Base-by-base conservation (phyloP, 805 yeast species). In the Spathaspora sp. region DNA sequence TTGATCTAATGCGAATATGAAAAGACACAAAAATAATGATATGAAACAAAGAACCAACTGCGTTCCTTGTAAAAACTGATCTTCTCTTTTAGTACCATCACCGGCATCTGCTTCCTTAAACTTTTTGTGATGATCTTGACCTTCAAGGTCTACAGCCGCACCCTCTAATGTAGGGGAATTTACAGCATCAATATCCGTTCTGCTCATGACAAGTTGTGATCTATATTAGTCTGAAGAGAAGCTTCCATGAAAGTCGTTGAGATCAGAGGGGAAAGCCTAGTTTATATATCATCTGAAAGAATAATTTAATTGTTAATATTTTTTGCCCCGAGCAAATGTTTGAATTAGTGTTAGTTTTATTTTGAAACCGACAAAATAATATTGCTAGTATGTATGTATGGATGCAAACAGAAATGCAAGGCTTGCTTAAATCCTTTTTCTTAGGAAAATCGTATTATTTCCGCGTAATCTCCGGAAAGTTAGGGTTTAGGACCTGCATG, bases 11-110 rank as follows among this genome's bases (percentile, higher is more conserved):
- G 74, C 74, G 17, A 65, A 62, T 12, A 71, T 52, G 49, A 72
- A 70, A 53, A 71, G 48, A 55, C 68, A 66, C 45, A 67, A 50
- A 50, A 65, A 64, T 5, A 67, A 50, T 2, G 75, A 58, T 1
- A 60, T 8, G 18, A 70, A 53, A 52, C 75, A 66, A 10, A 64
- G 40, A 2, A 43, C 49, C 28, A 72, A 56, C 17, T 58, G 56
- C 26, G 49, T 10, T 0, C 76, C 77, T 43, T 60, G 52, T 49
- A 73, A 58, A 48, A 68, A 68, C 51, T 70, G 73, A 29, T 73
- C 76, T 49, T 68, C 68, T 55, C 73, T 62, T 44, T 55, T 61
- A 5, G 76, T 69, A 16, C 76, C 77, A 52, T 73, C 77, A 39
- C 77, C 76, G 20, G 77, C 76, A 56, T 74, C 56, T 3, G 52